Evolutionary conservation across 2,329 filamentous ascomycete species (phyloP), one percentile per base, ranked within the genome.

Genomic region (Botryotinia calthae): DNA sequence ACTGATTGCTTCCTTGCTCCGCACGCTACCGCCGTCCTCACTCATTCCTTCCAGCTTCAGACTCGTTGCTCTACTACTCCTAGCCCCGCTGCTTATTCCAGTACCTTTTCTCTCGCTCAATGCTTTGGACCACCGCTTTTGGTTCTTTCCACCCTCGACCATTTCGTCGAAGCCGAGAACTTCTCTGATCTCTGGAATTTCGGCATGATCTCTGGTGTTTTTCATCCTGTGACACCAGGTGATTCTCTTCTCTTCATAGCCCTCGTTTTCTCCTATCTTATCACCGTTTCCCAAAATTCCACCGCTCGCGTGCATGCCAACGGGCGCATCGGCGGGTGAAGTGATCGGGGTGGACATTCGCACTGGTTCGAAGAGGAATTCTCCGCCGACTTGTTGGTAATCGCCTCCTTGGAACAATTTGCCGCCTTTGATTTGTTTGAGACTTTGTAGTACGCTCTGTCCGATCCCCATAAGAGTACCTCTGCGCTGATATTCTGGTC

Each of bases 181-280:
- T 77, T 87, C 84, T 82, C 89, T 87, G 72, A 94, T 78, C 80
- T 90, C 90, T 0, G 86, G 85, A 1, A 95, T 84, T 83, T 94
- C 92, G 1, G 88, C 87, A 79, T 97, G 93, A 76, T 95, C 93
- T 66, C 93, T 84, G 20, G 93, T 95, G 73, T 88, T 92, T 79
- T 85, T 86, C 93, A 97, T 97, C 42, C 93, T 86, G 82, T 95
- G 92, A 78, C 91, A 94, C 93, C 93, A 97, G 1, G 88, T 90
- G 42, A 93, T 87, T 71, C 83, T 84, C 82, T 92, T 91, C 78
- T 87, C 84, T 78, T 88, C 84, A 34, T 71, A 71, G 7, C 75
- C 74, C 1, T 70, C 54, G 10, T 62, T 71, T 25, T 62, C 48
- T 22, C 74, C 72, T 7, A 76, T 58, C 70, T 75, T 63, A 44